Evolutionary conservation across 495 filamentous ascomycete species (phyloP).

Genomic region (Aspergillus coremiiformis): DNA sequence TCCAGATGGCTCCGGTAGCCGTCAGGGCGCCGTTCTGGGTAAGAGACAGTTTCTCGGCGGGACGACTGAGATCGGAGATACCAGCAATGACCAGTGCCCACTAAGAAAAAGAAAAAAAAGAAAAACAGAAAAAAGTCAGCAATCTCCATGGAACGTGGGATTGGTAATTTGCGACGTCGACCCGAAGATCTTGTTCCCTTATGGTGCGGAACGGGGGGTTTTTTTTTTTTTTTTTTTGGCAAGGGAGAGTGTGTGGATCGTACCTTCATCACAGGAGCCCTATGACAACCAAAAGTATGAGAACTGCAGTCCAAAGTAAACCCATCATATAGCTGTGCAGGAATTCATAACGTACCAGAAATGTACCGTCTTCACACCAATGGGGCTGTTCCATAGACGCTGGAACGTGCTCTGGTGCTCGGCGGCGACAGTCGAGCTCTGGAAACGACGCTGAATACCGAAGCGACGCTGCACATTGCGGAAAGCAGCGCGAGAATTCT

Average conservation of each 20-base stretch:
- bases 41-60: slow-evolving; percentile 84
- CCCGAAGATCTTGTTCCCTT: background rate
- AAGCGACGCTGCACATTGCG: slow-evolving; percentile 40
- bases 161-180: too few species aligned
- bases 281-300: slow-evolving; percentile 21
- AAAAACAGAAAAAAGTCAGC: too few species aligned
- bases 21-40: slow-evolving; percentile 85
- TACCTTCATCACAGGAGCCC: slow-evolving; percentile 97
- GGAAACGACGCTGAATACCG: slow-evolving; percentile 54
- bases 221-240: too few species aligned
- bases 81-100: slow-evolving; percentile 91
- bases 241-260: slow-evolving; percentile 16
- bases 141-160: too few species aligned
- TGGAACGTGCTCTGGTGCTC: slow-evolving; percentile 54
- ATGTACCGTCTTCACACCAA: slow-evolving; percentile 93
- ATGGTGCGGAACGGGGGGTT: background rate
- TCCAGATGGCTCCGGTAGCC: slow-evolving; percentile 93
- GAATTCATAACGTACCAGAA: slow-evolving; percentile 63
- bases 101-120: too few species aligned
- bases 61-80: slow-evolving; percentile 83
- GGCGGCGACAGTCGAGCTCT: slow-evolving; percentile 51
- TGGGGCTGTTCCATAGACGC: slow-evolving; percentile 76
- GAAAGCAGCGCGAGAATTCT: slow-evolving; percentile 48
- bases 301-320: background rate
- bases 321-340: background rate